Evolutionary conservation across 2,329 filamentous ascomycete genomes (phyloP).

Genomic region (Paraconiothyrium brasiliense): DNA sequence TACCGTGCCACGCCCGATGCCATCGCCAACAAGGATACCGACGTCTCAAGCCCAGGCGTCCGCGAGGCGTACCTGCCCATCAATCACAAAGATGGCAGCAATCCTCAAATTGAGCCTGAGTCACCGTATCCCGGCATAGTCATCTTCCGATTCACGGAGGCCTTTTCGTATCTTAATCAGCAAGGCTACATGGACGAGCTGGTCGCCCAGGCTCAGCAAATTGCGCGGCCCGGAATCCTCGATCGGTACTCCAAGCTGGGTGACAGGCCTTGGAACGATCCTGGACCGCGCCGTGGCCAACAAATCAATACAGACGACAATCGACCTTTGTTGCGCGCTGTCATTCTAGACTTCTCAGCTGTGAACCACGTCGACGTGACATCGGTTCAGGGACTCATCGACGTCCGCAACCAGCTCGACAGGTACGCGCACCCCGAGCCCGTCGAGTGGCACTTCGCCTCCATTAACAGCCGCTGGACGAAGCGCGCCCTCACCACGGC

Average conservation of each 20-base stretch:
- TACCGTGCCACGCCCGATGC: conserved; percentile 85
- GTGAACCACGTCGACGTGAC: conserved; percentile 96
- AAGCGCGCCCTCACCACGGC: conserved; percentile 87
- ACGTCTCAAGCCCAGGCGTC: conserved; percentile 18
- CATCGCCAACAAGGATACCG: conserved; percentile 59
- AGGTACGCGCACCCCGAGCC: conserved; percentile 79
- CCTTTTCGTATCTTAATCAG: conserved; percentile 96
- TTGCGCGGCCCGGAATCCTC: conserved; percentile 80
- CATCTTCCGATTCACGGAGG: conserved; percentile 94
- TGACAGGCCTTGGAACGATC: conserved; percentile 95
- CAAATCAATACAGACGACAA: conserved; percentile 56
- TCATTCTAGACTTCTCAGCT: conserved; percentile 91
- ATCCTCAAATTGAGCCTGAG: conserved; percentile 81
- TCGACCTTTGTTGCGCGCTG: conserved; percentile 79
- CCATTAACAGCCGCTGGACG: conserved; percentile 92
- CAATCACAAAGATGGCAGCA: conserved; percentile 87
- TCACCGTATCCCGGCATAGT: conserved; percentile 91
- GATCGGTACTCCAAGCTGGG: conserved; percentile 66
- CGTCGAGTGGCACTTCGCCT: conserved; percentile 97
- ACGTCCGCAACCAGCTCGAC: conserved; percentile 93
- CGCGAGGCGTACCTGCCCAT: conserved; percentile 70
- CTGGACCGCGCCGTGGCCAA: conserved; percentile 73
- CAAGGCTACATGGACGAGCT: conserved; percentile 84
- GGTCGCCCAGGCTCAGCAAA: conserved; percentile 54
- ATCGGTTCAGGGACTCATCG: conserved; percentile 89